A percentile compares a stretch with the other conserved stretches of the same genome.
Evolutionary conservation across 108 stramenopile species (phyloP).

Genomic region (Mediolabrus comicus): DNA sequence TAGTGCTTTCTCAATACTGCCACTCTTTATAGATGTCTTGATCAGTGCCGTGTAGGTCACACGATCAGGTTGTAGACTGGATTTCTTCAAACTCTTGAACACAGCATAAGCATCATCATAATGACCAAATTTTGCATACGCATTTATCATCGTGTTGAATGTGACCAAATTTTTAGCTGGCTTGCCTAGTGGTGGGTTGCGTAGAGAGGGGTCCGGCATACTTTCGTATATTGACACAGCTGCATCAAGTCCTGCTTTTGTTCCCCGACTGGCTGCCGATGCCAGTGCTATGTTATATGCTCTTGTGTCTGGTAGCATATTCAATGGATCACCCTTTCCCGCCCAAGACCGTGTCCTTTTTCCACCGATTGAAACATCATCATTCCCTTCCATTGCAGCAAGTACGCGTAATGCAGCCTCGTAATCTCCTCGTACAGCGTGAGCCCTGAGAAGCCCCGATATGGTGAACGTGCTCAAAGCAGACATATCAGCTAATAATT

Average conservation of each 20-base stretch:
- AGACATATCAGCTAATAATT: slow-evolving; percentile 45
- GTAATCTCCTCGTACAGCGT: slow-evolving; percentile 64
- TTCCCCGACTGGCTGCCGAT: slow-evolving; percentile 62
- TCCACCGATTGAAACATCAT: slow-evolving; percentile 44
- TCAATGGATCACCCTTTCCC: slow-evolving; percentile 54
- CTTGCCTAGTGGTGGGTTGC: slow-evolving; percentile 37
- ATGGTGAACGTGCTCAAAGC: slow-evolving; percentile 75
- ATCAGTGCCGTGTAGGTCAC: slow-evolving; percentile 77
- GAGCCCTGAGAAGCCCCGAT: slow-evolving; percentile 71
- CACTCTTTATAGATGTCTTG: slow-evolving; percentile 61
- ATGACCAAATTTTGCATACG: slow-evolving; percentile 51
- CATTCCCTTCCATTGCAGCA: slow-evolving; percentile 71
- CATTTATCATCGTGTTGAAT: slow-evolving; percentile 81
- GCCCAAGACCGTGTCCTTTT: slow-evolving; percentile 62
- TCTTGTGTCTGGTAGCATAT: slow-evolving; percentile 67
- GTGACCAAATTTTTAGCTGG: slow-evolving; percentile 66
- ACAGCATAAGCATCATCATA: slow-evolving; percentile 60
- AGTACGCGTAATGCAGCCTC: slow-evolving; percentile 60
- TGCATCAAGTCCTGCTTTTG: slow-evolving; percentile 49
- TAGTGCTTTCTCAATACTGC: slow-evolving; percentile 52
- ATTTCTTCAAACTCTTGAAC: slow-evolving; percentile 56
- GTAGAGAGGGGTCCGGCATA: slow-evolving; percentile 47
- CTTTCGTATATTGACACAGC: slow-evolving; percentile 65
- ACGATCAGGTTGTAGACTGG: slow-evolving; percentile 67
- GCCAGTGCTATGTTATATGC: slow-evolving; percentile 81